Percentiles rank a stretch among this genome's conserved stretches.
Conservation (phyloP, 163 green algal genomes). For the Scenedesmus sp. region DNA sequence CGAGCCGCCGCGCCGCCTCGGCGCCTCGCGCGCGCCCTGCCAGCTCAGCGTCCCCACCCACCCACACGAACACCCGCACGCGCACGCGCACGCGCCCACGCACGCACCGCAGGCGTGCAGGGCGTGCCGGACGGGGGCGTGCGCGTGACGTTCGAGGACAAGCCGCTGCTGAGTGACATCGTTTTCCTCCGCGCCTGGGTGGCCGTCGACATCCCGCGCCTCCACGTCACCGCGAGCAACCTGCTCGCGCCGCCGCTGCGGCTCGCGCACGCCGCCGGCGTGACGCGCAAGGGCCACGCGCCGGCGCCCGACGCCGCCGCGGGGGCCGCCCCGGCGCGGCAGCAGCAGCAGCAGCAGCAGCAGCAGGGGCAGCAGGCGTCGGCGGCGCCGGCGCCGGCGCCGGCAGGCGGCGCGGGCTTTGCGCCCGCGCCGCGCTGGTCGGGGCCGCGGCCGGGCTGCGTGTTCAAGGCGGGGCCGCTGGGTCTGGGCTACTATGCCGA, state of each 20-base stretch:
- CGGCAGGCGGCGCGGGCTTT: slow-evolving; percentile 27
- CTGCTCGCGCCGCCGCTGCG: slow-evolving; percentile 70
- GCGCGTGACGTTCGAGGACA: slow-evolving; percentile 91
- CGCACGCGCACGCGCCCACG: no score
- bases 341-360: slow-evolving; percentile 30
- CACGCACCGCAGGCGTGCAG: slow-evolving; percentile 44
- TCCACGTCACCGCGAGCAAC: slow-evolving; percentile 95
- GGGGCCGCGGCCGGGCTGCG: slow-evolving; percentile 66
- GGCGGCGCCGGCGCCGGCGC: not conserved
- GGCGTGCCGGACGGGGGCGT: slow-evolving; percentile 75
- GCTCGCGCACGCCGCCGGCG: slow-evolving; percentile 5
- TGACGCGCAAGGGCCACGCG: slow-evolving; percentile 11
- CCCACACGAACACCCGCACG: no score
- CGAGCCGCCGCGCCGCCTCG: no score
- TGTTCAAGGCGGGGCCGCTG: slow-evolving; percentile 75
- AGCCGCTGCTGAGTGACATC: slow-evolving; percentile 93
- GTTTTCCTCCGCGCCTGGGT: slow-evolving; percentile 93
- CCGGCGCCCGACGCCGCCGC: not conserved
- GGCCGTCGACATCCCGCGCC: slow-evolving; percentile 84
- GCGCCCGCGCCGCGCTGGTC: slow-evolving; percentile 56
- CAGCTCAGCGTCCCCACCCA: no score
- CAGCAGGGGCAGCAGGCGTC: slow-evolving; percentile 11
- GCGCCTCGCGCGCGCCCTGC: no score
- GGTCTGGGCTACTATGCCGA: slow-evolving; percentile 91
- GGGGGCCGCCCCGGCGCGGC: slow-evolving; percentile 19